Percentiles rank a stretch among this genome's conserved stretches.
phyloP scores from a whole-genome alignment of 2,329 filamentous ascomycete genomes.

The Hypoxylon sp. region DNA sequence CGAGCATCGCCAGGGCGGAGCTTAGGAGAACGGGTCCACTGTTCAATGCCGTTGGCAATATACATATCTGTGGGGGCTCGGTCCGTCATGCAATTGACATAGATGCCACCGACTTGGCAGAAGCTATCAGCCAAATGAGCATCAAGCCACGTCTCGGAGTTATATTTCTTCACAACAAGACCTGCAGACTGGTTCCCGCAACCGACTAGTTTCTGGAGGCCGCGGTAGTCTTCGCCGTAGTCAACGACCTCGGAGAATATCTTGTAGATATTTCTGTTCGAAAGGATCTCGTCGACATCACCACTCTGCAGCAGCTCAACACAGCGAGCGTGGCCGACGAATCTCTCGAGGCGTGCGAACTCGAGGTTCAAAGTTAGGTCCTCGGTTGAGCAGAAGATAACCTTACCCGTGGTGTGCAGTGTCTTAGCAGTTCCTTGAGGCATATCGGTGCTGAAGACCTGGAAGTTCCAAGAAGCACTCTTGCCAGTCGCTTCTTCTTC shows the following conservation, averaged over 20 bases:
- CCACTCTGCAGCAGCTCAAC: slow-evolving; percentile 45
- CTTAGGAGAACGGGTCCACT: slow-evolving; percentile 53
- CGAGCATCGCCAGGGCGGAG: slow-evolving; percentile 19
- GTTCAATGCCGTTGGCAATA: slow-evolving; percentile 52
- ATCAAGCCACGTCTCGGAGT: slow-evolving; percentile 47
- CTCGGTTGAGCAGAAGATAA: slow-evolving; percentile 34
- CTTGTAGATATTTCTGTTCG: slow-evolving; percentile 55
- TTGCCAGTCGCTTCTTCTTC: slow-evolving; percentile 28
- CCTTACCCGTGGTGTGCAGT: slow-evolving; percentile 33
- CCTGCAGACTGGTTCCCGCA: slow-evolving; percentile 50
- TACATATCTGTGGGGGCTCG: slow-evolving; percentile 48
- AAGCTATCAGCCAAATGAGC: slow-evolving; percentile 52
- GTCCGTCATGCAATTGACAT: slow-evolving; percentile 55
- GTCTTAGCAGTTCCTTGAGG: slow-evolving; percentile 28
- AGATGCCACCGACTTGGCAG: slow-evolving; percentile 55
- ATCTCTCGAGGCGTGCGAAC: slow-evolving; percentile 47
- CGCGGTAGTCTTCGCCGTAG: slow-evolving; percentile 51
- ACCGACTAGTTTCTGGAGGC: slow-evolving; percentile 48
- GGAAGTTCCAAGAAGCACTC: slow-evolving; percentile 34
- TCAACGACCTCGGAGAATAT: slow-evolving; percentile 54
- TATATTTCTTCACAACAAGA: slow-evolving; percentile 43
- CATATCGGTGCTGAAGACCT: slow-evolving; percentile 37
- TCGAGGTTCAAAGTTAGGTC: slow-evolving; percentile 43
- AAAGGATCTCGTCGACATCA: slow-evolving; percentile 52
- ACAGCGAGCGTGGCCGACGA: slow-evolving; percentile 52